Evolutionary conservation across 257 asterid species (phyloP).

Genomic region (Cinchona pubescens): DNA sequence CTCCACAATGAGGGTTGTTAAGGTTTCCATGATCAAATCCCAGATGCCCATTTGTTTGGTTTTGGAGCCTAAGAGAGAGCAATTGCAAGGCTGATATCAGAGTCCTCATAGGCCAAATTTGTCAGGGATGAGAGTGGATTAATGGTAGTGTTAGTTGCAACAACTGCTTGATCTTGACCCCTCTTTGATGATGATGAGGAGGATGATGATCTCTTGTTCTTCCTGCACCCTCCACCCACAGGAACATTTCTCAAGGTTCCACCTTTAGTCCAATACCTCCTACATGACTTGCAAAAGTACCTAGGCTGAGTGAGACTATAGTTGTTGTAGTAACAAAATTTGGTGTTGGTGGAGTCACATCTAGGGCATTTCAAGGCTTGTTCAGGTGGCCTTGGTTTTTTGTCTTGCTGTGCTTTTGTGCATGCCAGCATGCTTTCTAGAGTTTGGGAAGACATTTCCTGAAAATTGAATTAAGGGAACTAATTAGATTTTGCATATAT

Average conservation of each 20-base stretch:
- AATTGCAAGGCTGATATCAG: slow-evolving; percentile 57
- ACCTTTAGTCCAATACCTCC: slow-evolving; percentile 96
- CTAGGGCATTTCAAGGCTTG: slow-evolving; percentile 79
- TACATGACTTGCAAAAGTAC: slow-evolving; percentile 89
- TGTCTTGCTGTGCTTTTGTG: slow-evolving; percentile 59
- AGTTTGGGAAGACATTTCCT: slow-evolving; percentile 73
- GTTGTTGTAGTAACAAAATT: slow-evolving; percentile 92
- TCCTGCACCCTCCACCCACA: slow-evolving; percentile 91
- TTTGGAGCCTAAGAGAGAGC: slow-evolving; percentile 74
- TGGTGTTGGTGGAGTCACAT: slow-evolving; percentile 90
- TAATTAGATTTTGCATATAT: neutral
- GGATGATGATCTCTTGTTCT: slow-evolving; percentile 55
- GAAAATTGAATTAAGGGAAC: neutral
- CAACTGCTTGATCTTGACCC: slow-evolving; percentile 47
- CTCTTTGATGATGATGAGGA: slow-evolving; percentile 50
- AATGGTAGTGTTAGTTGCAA: slow-evolving; percentile 23
- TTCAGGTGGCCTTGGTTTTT: slow-evolving; percentile 69
- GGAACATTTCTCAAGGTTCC: slow-evolving; percentile 91
- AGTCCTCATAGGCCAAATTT: slow-evolving; percentile 36
- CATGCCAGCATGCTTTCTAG: slow-evolving; percentile 80
- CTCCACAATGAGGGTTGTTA: slow-evolving; percentile 8
- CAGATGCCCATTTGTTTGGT: slow-evolving; percentile 41
- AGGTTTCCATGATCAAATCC: slow-evolving; percentile 30
- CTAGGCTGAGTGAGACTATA: slow-evolving; percentile 94
- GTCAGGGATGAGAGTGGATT: slow-evolving; percentile 28